Percentiles rank a stretch among this genome's conserved stretches.
phyloP scores from a whole-genome alignment of 805 yeast species.

The Sungouiozyma intestinalis region DNA sequence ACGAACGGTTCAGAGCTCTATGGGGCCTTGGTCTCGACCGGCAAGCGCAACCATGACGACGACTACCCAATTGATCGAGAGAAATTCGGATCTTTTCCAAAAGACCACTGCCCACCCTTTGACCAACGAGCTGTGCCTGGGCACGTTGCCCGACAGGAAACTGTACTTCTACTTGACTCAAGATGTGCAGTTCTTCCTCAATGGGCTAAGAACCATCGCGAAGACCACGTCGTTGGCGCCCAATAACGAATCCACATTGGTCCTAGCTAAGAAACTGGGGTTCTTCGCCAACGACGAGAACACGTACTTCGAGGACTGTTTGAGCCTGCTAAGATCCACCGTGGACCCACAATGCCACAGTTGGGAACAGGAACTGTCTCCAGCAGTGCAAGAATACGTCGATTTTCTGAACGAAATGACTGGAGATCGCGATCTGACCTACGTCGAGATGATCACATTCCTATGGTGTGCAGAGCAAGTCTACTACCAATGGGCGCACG shows the following conservation, averaged over 20 bases:
- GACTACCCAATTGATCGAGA: constrained; percentile 18
- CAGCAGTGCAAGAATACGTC: constrained; percentile 32
- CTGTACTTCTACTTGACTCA: constrained; percentile 38
- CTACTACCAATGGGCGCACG: constrained; percentile 43
- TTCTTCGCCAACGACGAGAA: constrained; percentile 40
- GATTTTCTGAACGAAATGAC: constrained; percentile 27
- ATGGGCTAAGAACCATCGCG: constrained; percentile 35
- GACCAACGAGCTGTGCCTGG: constrained; percentile 37
- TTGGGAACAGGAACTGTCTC: constrained; percentile 6
- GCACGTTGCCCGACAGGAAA: constrained; percentile 34
- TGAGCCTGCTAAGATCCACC: constrained; percentile 16
- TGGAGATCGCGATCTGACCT: constrained; percentile 21
- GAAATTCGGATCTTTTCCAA: constrained; percentile 17
- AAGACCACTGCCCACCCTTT: constrained; percentile 32
- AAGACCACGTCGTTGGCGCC: constrained; percentile 37
- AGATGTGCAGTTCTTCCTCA: constrained; percentile 38
- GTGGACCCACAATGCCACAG: constrained; percentile 7
- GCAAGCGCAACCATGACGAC: constrained; percentile 8
- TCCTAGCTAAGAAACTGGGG: constrained; percentile 41
- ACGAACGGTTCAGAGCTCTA: too few relatives aligned
- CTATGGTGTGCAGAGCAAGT: constrained; percentile 40
- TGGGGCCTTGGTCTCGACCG: too few relatives aligned
- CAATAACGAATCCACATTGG: constrained; percentile 29
- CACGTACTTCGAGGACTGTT: constrained; percentile 34
- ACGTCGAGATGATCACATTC: constrained; percentile 35